Evolutionary conservation across 2,329 filamentous ascomycete genomes (phyloP).

Genomic region (Biscogniauxia mediterranea): DNA sequence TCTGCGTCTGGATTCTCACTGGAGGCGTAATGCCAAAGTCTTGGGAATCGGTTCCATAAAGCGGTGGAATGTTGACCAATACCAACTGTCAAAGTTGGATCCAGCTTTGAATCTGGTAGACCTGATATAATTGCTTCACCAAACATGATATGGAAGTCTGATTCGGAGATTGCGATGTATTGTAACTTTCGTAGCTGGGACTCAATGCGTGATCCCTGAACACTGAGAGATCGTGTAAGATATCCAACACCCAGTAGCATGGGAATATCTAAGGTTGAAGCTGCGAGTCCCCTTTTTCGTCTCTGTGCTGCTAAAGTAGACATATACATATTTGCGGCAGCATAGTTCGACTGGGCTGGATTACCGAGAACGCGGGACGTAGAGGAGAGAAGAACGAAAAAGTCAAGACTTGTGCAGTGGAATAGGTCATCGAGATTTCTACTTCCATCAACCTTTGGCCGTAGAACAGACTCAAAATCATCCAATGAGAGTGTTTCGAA

Average conservation of each 20-base stretch:
- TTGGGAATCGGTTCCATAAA: constrained; percentile 9
- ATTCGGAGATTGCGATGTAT: constrained; percentile 26
- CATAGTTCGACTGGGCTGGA: constrained; percentile 11
- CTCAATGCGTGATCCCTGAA: background rate
- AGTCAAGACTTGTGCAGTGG: constrained; percentile 25
- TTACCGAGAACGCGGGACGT: constrained; percentile 3
- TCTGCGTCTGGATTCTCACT: no score
- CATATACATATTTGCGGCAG: constrained; percentile 14
- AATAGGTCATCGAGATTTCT: constrained; percentile 33
- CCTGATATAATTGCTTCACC: constrained; percentile 39
- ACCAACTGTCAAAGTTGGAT: background rate
- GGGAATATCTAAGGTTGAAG: constrained; percentile 11
- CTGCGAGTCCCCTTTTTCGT: constrained; percentile 4
- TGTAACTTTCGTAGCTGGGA: background rate
- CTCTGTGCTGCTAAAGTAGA: constrained; percentile 5
- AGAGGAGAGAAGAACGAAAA: constrained; percentile 12
- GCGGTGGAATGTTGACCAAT: background rate
- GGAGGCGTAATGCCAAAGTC: background rate
- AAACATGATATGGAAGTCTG: constrained; percentile 38
- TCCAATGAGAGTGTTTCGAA: constrained; percentile 33
- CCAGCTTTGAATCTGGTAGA: background rate
- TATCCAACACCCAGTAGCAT: constrained; percentile 11
- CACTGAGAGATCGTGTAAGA: no score
- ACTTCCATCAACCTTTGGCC: constrained; percentile 39
- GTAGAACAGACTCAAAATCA: constrained; percentile 27